Conservation (phyloP, 768 basidiomycete species). For the Boletus patriciae region DNA sequence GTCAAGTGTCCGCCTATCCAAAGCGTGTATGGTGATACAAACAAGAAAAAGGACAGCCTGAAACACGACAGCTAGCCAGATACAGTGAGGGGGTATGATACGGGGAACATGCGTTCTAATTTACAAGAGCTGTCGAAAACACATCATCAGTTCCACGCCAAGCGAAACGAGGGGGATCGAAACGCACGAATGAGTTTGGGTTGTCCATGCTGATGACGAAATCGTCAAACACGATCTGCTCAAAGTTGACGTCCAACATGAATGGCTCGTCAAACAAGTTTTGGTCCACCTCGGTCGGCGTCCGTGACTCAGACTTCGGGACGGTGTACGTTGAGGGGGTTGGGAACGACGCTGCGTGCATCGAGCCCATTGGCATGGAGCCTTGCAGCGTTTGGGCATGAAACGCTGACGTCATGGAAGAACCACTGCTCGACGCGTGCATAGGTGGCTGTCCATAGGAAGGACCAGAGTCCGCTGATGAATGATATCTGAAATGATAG, state of each 20-base stretch:
- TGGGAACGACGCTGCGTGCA: slow-evolving; percentile 8
- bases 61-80: not conserved
- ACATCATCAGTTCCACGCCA: slow-evolving; percentile 8
- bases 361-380: not conserved
- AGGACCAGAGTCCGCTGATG: slow-evolving; percentile 10
- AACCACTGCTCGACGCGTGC: slow-evolving; percentile 10
- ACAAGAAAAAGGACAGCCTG: not conserved
- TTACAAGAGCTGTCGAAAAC: slow-evolving; percentile 25
- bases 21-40: not conserved
- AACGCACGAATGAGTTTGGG: slow-evolving; percentile 38
- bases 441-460: slow-evolving; percentile 10
- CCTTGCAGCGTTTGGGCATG: slow-evolving; percentile 1
- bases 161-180: not conserved
- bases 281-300: slow-evolving; percentile 16
- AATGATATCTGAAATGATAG: slow-evolving; percentile 54
- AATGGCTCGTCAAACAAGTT: slow-evolving; percentile 31
- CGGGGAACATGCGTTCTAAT: not conserved
- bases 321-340: not conserved
- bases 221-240: slow-evolving; percentile 29
- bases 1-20: slow-evolving; percentile 4
- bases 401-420: slow-evolving; percentile 20
- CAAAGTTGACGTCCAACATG: slow-evolving; percentile 31
- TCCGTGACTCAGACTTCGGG: not conserved
- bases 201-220: slow-evolving; percentile 20
- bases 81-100: not conserved